Evolutionary conservation across 2,329 filamentous ascomycete genomes (phyloP).

Genomic region (Coniochaeta hoffmannii): DNA sequence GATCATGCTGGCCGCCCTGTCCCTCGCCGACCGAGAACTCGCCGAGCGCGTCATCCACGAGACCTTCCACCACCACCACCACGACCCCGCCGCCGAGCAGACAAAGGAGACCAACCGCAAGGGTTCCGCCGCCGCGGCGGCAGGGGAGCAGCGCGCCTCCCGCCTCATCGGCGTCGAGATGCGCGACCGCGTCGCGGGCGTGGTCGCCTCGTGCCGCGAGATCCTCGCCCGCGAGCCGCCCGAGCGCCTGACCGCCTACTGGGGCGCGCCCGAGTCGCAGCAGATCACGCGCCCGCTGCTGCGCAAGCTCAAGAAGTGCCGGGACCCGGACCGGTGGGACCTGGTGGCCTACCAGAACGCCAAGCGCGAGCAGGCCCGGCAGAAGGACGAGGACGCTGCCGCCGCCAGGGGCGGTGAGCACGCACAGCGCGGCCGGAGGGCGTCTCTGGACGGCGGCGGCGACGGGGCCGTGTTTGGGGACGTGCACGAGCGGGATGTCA

Average conservation of each 20-base stretch:
- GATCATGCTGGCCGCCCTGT: constrained; percentile 78
- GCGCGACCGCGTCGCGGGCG: constrained; percentile 40
- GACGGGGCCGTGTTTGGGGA: constrained; percentile 42
- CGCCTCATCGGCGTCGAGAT: constrained; percentile 19
- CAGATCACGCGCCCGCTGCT: constrained; percentile 50
- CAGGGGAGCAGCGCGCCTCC: constrained; percentile 15
- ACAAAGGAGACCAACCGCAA: constrained; percentile 10
- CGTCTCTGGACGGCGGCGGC: constrained; percentile 12
- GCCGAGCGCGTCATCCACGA: constrained; percentile 38
- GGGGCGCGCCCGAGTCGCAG: constrained; percentile 40
- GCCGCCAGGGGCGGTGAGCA: constrained; percentile 16
- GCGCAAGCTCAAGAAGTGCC: constrained; percentile 64
- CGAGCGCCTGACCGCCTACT: constrained; percentile 45
- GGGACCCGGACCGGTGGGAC: constrained; percentile 68
- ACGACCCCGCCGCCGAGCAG: constrained; percentile 16
- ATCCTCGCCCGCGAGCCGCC: constrained; percentile 51
- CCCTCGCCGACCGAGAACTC: constrained; percentile 64
- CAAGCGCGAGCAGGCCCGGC: constrained; percentile 45
- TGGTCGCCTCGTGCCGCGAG: constrained; percentile 42
- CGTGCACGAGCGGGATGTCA: constrained; percentile 24
- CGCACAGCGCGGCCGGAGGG: neutral
- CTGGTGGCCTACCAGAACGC: constrained; percentile 61
- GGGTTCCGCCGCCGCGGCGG: neutral
- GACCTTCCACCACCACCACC: constrained; percentile 25
- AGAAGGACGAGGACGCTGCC: constrained; percentile 25